These are phyloP conservation scores for Pontederia paniculata DNA, from an alignment of 176 grass and related monocot species.

Conservation along the genomic window DNA sequence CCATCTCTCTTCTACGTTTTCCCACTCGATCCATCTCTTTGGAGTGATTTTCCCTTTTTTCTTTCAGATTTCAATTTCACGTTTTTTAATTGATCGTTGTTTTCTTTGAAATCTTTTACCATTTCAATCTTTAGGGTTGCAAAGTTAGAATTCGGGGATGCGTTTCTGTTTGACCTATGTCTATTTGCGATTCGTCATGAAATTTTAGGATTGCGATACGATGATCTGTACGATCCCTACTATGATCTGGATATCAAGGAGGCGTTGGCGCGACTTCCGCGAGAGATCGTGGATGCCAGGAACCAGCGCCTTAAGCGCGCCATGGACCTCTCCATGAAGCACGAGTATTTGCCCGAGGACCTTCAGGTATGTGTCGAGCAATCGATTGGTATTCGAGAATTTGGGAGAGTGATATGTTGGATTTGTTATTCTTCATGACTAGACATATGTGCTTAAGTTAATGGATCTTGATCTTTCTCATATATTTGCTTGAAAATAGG, in stretches of 20 bases:
- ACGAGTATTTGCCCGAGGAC: slow-evolving; percentile 78
- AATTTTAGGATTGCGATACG: slow-evolving; percentile 65
- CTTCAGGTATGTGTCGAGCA: slow-evolving; percentile 34
- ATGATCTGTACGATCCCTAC: slow-evolving; percentile 79
- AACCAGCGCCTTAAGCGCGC: slow-evolving; percentile 89
- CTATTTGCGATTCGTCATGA: not conserved
- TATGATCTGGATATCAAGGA: slow-evolving; percentile 89
- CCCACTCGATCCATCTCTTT: not conserved
- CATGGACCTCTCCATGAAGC: slow-evolving; percentile 97
- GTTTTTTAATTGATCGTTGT: not conserved
- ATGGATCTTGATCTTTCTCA: not conserved
- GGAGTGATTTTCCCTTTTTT: not conserved
- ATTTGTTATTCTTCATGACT: not conserved
- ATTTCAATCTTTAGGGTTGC: slow-evolving; percentile 6
- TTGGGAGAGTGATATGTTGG: not conserved
- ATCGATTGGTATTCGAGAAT: no score
- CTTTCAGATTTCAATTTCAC: not conserved
- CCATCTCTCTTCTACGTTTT: not conserved
- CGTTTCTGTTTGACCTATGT: not conserved
- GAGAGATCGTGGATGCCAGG: slow-evolving; percentile 84
- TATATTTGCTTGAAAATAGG: no score
- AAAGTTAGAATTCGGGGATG: not conserved
- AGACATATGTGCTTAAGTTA: not conserved
- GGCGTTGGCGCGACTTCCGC: slow-evolving; percentile 62
- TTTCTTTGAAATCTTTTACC: not conserved